Evolutionary conservation across 345 rosid genomes (phyloP).

Genomic region (Syzygium aqueum): DNA sequence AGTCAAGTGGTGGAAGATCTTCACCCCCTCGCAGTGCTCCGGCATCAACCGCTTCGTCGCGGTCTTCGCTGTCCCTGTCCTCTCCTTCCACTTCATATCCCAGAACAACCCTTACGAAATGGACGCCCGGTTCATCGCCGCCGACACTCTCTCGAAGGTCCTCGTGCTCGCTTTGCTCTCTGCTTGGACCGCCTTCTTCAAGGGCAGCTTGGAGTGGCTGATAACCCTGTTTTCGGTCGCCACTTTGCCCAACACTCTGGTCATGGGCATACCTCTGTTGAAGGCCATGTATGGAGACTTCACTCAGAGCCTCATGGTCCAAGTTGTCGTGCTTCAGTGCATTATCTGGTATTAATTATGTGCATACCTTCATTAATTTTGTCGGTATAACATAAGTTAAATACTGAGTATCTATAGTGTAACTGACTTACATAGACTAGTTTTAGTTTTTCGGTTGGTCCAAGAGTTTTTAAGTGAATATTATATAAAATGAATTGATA

Average conservation of each 20-base stretch:
- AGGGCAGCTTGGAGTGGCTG: conserved; percentile 36
- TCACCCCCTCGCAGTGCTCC: conserved; percentile 35
- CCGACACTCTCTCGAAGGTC: conserved; percentile 33
- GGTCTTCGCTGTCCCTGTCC: conserved; percentile 37
- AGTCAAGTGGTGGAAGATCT: conserved; percentile 47
- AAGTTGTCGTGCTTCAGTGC: conserved; percentile 42
- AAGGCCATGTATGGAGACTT: conserved; percentile 45
- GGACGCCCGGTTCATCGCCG: conserved; percentile 39
- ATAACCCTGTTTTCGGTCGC: conserved; percentile 42
- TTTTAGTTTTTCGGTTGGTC: neutral
- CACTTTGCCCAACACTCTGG: conserved; percentile 46
- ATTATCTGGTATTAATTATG: conserved; percentile 24
- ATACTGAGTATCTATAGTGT: neutral
- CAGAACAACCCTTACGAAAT: conserved; percentile 39
- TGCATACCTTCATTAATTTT: neutral
- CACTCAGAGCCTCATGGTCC: conserved; percentile 46
- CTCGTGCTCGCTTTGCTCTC: conserved; percentile 20
- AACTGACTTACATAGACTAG: neutral
- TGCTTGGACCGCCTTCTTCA: conserved; percentile 13
- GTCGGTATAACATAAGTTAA: neutral
- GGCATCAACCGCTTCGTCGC: conserved; percentile 47
- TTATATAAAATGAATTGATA: neutral
- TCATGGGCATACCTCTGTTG: conserved; percentile 53
- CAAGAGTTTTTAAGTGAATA: neutral
- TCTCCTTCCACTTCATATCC: conserved; percentile 46